Base-by-base conservation (phyloP, 148 eudicot genomes). In the Limonium bicolor region DNA sequence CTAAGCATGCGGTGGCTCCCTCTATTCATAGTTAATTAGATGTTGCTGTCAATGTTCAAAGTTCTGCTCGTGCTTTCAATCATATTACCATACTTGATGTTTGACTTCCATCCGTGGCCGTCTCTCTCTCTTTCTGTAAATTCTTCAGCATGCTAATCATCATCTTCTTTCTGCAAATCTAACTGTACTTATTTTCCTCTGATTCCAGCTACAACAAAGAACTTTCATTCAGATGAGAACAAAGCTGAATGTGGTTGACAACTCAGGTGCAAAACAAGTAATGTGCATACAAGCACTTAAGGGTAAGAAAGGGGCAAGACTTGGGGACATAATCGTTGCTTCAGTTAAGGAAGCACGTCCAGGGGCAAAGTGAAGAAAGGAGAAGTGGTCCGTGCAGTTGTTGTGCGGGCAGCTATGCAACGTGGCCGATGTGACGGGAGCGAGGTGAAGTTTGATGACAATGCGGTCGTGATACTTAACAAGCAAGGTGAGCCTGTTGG, bases 171-270 rank as follows among this genome's bases (percentile, higher is more conserved):
- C n/a, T n/a, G n/a, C n/a, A n/a, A 26, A 40, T n/a, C 1, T 4
- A 36, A 6, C 14, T 26, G 42, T 22, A 20, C 7, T 3, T 6
- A 46, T 6, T 25, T 20, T n/a, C n/a, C 12, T 44, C 2, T 5
- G 39, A 34, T 44, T 38, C 24, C 26, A 35, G 36, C 72, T 70
- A 81, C 87, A 88, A 53, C 53, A 33, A 27, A 74, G 94, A 68
- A 83, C 78, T 20, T 83, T 88, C 73, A 83, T 74, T 53, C 86
- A 83, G 60, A 88, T 88, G 94, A 71, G 92, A 54, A 80, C 79
- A 41, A 80, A 68, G 45, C 83, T 88, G 3, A 80, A 66, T 41
- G 97, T 80, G 45, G 97, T 77, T 25, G 97, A 88, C 45, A 88
- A 88, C 60, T 88, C 97, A 1, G 97, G 97, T 19, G 92, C 97